phyloP scores from a whole-genome alignment of 495 filamentous ascomycete species.

The Daldinia grandis region DNA sequence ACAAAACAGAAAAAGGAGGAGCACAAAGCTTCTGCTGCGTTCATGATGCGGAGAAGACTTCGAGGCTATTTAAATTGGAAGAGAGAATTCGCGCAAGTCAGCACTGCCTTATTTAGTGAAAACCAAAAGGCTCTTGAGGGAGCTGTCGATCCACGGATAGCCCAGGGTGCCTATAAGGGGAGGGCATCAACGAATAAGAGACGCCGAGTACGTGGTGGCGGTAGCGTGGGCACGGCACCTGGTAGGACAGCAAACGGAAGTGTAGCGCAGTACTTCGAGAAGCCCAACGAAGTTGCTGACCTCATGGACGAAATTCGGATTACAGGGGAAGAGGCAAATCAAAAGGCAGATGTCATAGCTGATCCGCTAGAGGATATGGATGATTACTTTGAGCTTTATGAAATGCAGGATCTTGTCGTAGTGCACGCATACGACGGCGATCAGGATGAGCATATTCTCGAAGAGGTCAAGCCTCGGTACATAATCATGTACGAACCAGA shows the following conservation, averaged over 20 bases:
- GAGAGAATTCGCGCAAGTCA: slow-evolving; percentile 84
- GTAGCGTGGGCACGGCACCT: slow-evolving; percentile 62
- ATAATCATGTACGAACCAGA: slow-evolving; percentile 99
- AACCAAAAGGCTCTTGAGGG: slow-evolving; percentile 81
- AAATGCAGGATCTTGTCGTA: slow-evolving; percentile 87
- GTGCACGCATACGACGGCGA: slow-evolving; percentile 92
- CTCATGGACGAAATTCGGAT: slow-evolving; percentile 74
- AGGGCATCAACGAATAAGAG: slow-evolving; percentile 83
- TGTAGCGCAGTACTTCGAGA: slow-evolving; percentile 60
- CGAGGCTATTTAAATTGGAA: slow-evolving; percentile 95
- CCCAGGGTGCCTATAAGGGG: slow-evolving; percentile 49
- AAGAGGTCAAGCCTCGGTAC: slow-evolving; percentile 91
- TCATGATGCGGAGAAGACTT: slow-evolving; percentile 88
- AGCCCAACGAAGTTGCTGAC: slow-evolving; percentile 58
- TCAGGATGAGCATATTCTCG: slow-evolving; percentile 93
- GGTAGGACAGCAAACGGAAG: slow-evolving; percentile 58
- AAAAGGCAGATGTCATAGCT: slow-evolving; percentile 76
- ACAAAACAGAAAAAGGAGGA: slow-evolving; percentile 55
- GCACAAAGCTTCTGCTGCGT: slow-evolving; percentile 72
- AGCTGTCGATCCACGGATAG: slow-evolving; percentile 58
- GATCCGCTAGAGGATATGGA: slow-evolving; percentile 90
- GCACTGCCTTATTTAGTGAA: slow-evolving; percentile 73
- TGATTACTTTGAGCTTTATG: slow-evolving; percentile 91
- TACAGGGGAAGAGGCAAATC: slow-evolving; percentile 80
- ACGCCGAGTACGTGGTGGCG: slow-evolving; percentile 87